Base-by-base conservation (phyloP, 1,284 basidiomycete genomes). In the Naganishia liquefaciens region DNA sequence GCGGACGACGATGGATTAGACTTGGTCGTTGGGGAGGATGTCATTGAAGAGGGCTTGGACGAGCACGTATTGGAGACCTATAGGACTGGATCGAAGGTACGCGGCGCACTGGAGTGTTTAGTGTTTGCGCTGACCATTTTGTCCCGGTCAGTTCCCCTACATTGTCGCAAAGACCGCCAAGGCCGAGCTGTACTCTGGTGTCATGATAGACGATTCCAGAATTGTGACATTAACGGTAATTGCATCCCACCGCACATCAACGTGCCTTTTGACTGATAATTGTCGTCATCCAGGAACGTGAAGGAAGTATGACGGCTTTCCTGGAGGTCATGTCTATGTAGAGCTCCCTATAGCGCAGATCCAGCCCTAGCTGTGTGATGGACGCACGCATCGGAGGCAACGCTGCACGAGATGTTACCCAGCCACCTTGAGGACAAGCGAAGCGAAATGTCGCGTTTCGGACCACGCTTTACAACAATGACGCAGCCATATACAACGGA, bases 171-270 rank as follows among this genome's bases (percentile, higher is more conserved):
- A 74, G 25, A 66, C 67, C 28, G 27, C 54, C 17, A 65, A 64
- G 17, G 40, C 60, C 13, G 39, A 66, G 10, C 60, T 68, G 51
- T 70, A 69, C 23, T 65, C 71, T 23, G 72, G 71, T 5, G 70
- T 74, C 25, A 68, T 79, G 53, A 73, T 79, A 44, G 78, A 79
- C 63, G 69, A 68, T 2, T 74, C 77, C 66, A 68, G 78, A 23
- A 71, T 79, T 42, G 67, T 79, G 0, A 64, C 65, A 10, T 69
- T 77, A 33, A 55, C 66, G 51, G 76, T 77, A 68, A 72, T 75
- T 72, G 23, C 15, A 37, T 49, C 27, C 19, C 10, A 7, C n/a
- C 5, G 17, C n/a, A n/a, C 4, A 11, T n/a, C 21, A 4, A 49
- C 13, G 25, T 7, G 42, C 27, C 23, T 40, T 42, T 43, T n/a